These are phyloP conservation scores for Macrolepiota fuliginosa DNA, from an alignment of 768 basidiomycete species.

Conservation along the genomic window DNA sequence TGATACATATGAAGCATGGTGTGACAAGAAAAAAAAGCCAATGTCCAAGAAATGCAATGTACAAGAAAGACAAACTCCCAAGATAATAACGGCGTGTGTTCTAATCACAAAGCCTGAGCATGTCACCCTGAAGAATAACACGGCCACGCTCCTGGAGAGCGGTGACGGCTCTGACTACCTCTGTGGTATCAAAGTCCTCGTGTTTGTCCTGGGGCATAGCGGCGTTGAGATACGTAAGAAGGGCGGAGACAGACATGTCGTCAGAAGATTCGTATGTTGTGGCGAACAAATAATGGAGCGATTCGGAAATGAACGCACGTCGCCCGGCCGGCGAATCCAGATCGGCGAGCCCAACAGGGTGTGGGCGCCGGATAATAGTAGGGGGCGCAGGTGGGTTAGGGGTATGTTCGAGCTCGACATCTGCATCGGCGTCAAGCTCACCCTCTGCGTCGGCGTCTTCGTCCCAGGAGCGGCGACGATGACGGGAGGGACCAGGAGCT, in stretches of 20 bases:
- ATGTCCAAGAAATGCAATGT: slow-evolving; percentile 5
- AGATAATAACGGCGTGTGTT: neutral
- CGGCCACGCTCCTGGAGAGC: slow-evolving; percentile 44
- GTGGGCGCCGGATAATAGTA: slow-evolving; percentile 22
- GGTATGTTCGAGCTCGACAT: slow-evolving; percentile 22
- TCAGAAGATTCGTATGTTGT: slow-evolving; percentile 67
- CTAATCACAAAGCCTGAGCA: slow-evolving; percentile 19
- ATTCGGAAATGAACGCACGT: slow-evolving; percentile 52
- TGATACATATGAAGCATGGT: slow-evolving; percentile 5
- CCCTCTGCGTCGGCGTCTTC: slow-evolving; percentile 29
- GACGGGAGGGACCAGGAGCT: neutral
- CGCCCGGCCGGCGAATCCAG: slow-evolving; percentile 58
- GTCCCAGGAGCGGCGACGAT: slow-evolving; percentile 10
- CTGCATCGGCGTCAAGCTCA: slow-evolving; percentile 26
- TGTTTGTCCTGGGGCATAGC: slow-evolving; percentile 77
- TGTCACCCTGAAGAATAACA: slow-evolving; percentile 52
- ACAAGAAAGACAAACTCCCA: neutral
- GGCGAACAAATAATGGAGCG: slow-evolving; percentile 61
- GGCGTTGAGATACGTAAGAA: slow-evolving; percentile 72
- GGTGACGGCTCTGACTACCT: slow-evolving; percentile 55
- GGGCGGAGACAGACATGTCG: slow-evolving; percentile 66
- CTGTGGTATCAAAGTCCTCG: slow-evolving; percentile 78
- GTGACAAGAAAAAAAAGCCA: neutral
- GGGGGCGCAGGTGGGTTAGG: neutral
- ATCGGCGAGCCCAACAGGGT: slow-evolving; percentile 49